These are phyloP conservation scores for Fibroporia radiculosa DNA, from an alignment of 768 basidiomycete genomes.

Conservation along the genomic window DNA sequence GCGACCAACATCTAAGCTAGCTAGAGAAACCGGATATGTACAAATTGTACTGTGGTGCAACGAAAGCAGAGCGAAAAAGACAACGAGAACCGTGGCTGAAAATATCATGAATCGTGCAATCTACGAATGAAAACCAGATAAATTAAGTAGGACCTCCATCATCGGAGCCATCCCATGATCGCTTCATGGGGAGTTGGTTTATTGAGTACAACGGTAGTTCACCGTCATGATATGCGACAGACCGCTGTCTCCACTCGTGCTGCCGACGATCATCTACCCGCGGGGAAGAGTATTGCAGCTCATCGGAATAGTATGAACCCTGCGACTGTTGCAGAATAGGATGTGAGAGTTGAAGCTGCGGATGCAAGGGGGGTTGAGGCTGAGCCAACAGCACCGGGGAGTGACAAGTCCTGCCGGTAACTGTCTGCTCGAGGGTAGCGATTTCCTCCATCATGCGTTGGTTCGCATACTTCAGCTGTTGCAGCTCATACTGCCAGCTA, in stretches of 20 bases:
- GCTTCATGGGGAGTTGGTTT: slow-evolving; percentile 5
- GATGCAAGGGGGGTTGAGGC: neutral
- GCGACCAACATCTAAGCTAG: no score
- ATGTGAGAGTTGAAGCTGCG: neutral
- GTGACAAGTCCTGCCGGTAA: neutral
- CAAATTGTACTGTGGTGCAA: no score
- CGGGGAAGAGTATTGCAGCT: neutral
- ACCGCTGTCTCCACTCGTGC: neutral
- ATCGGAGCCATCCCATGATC: slow-evolving; percentile 8
- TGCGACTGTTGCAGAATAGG: neutral
- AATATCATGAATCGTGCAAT: no score
- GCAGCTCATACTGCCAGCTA: slow-evolving; percentile 92
- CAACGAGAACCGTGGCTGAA: no score
- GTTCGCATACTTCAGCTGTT: slow-evolving; percentile 73
- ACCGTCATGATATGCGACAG: neutral
- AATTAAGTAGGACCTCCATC: slow-evolving; percentile 1
- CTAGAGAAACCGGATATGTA: no score
- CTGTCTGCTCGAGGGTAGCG: slow-evolving; percentile 27
- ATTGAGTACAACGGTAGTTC: neutral
- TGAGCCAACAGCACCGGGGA: neutral
- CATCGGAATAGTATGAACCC: neutral
- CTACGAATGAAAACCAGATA: no score
- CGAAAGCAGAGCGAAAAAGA: no score
- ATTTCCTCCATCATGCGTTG: slow-evolving; percentile 56
- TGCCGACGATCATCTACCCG: neutral